Conservation (phyloP, 139 green algal genomes). For the Desmodesmus armatus region DNA sequence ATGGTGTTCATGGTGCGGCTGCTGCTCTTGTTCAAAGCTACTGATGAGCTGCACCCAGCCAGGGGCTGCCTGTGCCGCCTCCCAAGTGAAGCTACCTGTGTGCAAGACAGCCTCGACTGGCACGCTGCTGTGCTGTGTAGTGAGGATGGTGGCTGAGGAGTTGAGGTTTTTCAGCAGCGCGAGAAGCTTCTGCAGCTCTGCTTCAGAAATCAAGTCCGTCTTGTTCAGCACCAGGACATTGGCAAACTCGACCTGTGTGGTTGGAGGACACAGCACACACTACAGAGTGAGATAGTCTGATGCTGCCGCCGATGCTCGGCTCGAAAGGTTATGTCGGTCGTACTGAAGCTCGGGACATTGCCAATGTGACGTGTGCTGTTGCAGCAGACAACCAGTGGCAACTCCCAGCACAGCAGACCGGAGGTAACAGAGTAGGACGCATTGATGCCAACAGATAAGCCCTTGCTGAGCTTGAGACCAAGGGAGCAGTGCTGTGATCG, state of each 20-base stretch:
- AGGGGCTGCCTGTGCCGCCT: slow-evolving; percentile 54
- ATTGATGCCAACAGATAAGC: no score
- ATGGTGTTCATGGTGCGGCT: background rate
- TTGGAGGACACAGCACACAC: no score
- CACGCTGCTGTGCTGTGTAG: slow-evolving; percentile 48
- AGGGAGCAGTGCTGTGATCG: no score
- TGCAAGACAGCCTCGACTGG: slow-evolving; percentile 55
- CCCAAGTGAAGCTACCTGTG: slow-evolving; percentile 65
- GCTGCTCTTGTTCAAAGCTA: slow-evolving; percentile 50
- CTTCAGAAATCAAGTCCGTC: slow-evolving; percentile 62
- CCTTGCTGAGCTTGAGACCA: no score
- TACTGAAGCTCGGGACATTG: no score
- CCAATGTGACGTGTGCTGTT: background rate
- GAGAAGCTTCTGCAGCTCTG: slow-evolving; percentile 61
- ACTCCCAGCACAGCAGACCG: no score
- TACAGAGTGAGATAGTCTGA: no score
- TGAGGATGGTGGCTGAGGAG: slow-evolving; percentile 53
- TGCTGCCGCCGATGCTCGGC: no score
- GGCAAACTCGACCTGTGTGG: slow-evolving; percentile 75
- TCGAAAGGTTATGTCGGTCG: no score
- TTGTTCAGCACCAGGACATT: slow-evolving; percentile 85
- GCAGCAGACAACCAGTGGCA: background rate
- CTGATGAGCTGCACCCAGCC: slow-evolving; percentile 72
- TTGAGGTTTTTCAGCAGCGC: slow-evolving; percentile 69
- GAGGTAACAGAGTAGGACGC: no score